Conservation (phyloP, 345 rosid genomes). For the Pistacia integerrima region DNA sequence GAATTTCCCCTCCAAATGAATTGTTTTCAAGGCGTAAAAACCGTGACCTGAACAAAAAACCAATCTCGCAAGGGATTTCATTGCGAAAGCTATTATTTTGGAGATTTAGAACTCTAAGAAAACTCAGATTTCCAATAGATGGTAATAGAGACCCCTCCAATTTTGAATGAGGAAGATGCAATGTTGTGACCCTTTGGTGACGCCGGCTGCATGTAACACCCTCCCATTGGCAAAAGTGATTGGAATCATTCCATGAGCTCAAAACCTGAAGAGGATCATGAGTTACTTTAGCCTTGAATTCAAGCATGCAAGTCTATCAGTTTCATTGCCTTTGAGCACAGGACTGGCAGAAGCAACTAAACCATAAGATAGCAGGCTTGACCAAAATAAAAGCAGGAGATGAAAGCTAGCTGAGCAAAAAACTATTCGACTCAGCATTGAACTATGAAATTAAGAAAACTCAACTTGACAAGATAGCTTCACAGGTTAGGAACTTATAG, state of each 20-base stretch:
- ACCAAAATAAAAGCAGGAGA: not conserved
- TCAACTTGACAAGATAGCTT: not conserved
- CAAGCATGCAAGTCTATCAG: not conserved
- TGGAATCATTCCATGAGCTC: not conserved
- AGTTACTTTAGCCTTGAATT: not conserved
- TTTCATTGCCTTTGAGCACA: not conserved
- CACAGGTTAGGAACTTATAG: too few species aligned
- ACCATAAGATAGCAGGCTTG: not conserved
- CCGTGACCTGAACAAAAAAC: conserved; percentile 10
- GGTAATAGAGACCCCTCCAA: not conserved
- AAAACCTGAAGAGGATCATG: not conserved
- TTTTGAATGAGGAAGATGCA: not conserved
- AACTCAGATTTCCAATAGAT: conserved; percentile 4
- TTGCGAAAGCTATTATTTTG: not conserved
- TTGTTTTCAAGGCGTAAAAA: not conserved
- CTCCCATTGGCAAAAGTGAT: too few species aligned
- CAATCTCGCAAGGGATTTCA: conserved; percentile 18
- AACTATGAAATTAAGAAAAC: not conserved
- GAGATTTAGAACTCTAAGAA: conserved; percentile 18
- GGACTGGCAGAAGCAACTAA: not conserved
- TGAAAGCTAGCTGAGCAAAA: not conserved
- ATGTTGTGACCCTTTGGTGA: conserved; percentile 1
- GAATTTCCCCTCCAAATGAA: conserved; percentile 21
- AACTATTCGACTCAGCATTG: not conserved
- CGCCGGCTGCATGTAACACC: not conserved